Evolutionary conservation across 768 basidiomycete species (phyloP), one percentile per base, ranked within the genome.

Genomic region (Pulveroboletus sp.): DNA sequence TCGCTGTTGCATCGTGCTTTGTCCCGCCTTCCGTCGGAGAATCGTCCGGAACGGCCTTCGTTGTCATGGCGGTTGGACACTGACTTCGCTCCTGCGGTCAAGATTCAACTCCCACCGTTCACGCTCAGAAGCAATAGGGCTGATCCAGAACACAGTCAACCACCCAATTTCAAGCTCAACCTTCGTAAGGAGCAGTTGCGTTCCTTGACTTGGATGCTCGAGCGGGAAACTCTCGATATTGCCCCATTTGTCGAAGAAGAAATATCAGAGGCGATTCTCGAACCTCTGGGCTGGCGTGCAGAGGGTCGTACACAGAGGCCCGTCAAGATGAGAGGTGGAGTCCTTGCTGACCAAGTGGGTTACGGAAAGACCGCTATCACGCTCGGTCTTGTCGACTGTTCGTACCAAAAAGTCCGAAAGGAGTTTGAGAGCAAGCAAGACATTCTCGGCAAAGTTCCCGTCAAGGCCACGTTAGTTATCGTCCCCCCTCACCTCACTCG

Each of bases 341-440:
- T 96, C 42, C 80, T 96, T 39, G 93, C 93, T 11, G 94, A 97
- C 60, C 87, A 94, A 71, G 94, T 97, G 53, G 94, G 94, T 44
- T 97, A 97, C 62, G 94, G 94, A 15, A 97, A 97, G 72, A 97
- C 94, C 0, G 93, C 93, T 18, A 94, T 96, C 56, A 93, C 91
- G 3, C 77, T 97, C 27, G 93, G 86, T 17, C 76, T 97, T 51
- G 86, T 96, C 54, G 88, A 92, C 60, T 84, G 84, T 61, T 75
- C 83, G 18, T 69, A 73, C 17, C 76, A 80, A 56, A 68, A 69
- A 15, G 79, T 85, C 43, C 68, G 72, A 47, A 72, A 77, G 53
- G 86, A 88, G 55, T 81, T 86, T 55, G 65, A 74, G 27, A 73
- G 76, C 45, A 71, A 75, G 52, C 70, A 73, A 9, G 66, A 69